phyloP scores from a whole-genome alignment of 2,329 filamentous ascomycete genomes.

The Monosporascus sp. region DNA sequence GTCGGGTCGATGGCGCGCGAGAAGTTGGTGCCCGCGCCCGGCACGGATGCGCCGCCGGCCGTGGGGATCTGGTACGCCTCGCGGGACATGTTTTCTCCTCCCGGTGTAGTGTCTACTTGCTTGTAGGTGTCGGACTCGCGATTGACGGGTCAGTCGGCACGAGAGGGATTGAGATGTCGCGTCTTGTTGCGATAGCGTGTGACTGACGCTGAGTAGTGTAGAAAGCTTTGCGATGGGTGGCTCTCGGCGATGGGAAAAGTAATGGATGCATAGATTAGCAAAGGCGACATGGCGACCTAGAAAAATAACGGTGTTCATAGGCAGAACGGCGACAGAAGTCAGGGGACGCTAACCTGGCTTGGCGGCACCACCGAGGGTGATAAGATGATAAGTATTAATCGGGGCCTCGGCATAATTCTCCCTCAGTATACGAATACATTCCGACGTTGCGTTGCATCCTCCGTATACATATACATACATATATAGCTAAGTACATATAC shows the following conservation, averaged over 20 bases:
- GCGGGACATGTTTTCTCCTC: conserved; percentile 50
- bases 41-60: conserved; percentile 34
- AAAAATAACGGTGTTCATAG: neutral
- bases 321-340: neutral
- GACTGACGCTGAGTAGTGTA: too few relatives aligned
- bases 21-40: conserved; percentile 35
- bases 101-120: neutral
- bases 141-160: neutral
- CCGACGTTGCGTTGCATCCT: too few relatives aligned
- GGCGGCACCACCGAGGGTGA: too few relatives aligned
- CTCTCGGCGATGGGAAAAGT: neutral
- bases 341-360: too few relatives aligned
- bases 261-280: neutral
- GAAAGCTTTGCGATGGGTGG: too few relatives aligned
- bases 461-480: too few relatives aligned
- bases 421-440: too few relatives aligned
- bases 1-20: conserved; percentile 34
- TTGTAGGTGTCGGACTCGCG: neutral
- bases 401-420: too few relatives aligned
- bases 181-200: too few relatives aligned
- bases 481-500: too few relatives aligned
- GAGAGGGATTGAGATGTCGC: too few relatives aligned
- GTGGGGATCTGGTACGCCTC: conserved; percentile 74
- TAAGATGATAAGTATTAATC: too few relatives aligned
- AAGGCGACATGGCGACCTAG: neutral